Evolutionary conservation across 108 stramenopile genomes (phyloP).

Genomic region (Schizochytrium sp.): DNA sequence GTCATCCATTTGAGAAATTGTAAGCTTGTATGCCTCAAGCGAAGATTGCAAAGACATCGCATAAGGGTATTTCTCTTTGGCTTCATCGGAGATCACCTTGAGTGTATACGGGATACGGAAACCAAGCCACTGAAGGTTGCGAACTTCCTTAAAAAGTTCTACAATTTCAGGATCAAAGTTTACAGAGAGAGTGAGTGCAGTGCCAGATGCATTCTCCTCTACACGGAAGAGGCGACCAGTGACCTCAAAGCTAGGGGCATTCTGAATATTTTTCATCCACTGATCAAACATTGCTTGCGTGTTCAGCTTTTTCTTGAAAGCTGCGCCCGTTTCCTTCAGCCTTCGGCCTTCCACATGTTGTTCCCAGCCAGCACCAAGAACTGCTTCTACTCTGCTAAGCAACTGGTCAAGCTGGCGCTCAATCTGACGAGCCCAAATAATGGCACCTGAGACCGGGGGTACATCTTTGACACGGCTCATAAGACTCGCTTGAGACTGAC

Average conservation of each 20-base stretch:
- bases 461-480: slow-evolving; percentile 88
- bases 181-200: slow-evolving; percentile 80
- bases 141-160: slow-evolving; percentile 91
- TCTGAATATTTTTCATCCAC: slow-evolving; percentile 87
- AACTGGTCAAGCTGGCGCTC: slow-evolving; percentile 91
- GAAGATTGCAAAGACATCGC: slow-evolving; percentile 89
- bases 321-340: slow-evolving; percentile 90
- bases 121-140: slow-evolving; percentile 92
- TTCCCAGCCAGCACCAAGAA: slow-evolving; percentile 94
- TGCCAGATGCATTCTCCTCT: slow-evolving; percentile 52
- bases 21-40: slow-evolving; percentile 84
- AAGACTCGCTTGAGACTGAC: slow-evolving; percentile 79
- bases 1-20: slow-evolving; percentile 78
- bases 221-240: slow-evolving; percentile 45
- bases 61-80: slow-evolving; percentile 70
- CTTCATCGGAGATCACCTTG: slow-evolving; percentile 67
- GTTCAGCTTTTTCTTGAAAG: slow-evolving; percentile 91
- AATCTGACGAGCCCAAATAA: slow-evolving; percentile 98
- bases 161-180: slow-evolving; percentile 94
- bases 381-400: slow-evolving; percentile 90
- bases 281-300: slow-evolving; percentile 83
- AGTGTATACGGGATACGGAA: slow-evolving; percentile 81
- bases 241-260: slow-evolving; percentile 62
- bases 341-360: slow-evolving; percentile 93
- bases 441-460: slow-evolving; percentile 94